Percentiles rank a stretch among this genome's conserved stretches.
Conservation (phyloP, 2,329 filamentous ascomycete genomes). For the Hortaea werneckii region DNA sequence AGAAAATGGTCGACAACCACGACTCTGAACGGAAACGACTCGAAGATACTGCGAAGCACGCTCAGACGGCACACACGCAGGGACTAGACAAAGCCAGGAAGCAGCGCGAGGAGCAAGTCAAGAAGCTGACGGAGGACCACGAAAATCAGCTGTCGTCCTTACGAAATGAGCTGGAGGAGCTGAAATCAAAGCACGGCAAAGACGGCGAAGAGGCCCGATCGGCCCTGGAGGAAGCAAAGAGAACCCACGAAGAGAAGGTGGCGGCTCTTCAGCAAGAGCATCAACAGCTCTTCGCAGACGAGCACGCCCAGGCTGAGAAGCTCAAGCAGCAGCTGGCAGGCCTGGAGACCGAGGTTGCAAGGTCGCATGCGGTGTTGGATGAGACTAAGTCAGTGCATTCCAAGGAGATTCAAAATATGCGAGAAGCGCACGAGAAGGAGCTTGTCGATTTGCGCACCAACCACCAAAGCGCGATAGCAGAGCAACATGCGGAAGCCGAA, state of each 20-base stretch:
- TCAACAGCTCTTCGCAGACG: not conserved
- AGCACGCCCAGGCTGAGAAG: not conserved
- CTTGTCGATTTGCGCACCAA: not conserved
- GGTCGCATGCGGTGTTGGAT: not conserved
- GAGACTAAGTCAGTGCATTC: not conserved
- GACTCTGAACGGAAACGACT: not conserved
- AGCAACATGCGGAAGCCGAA: not conserved
- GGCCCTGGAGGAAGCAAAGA: not conserved
- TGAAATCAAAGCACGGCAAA: not conserved
- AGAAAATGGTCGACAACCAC: slow-evolving; percentile 3
- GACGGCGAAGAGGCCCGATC: not conserved
- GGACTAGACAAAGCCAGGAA: not conserved
- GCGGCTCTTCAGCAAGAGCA: not conserved
- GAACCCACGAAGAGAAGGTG: not conserved
- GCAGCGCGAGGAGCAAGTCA: not conserved
- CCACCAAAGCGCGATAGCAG: not conserved
- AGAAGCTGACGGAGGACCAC: not conserved
- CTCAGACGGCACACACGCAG: not conserved
- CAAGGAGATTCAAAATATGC: not conserved
- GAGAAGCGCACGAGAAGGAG: slow-evolving; percentile 1
- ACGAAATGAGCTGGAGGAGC: not conserved
- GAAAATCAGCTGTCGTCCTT: not conserved
- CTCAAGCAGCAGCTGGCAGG: not conserved
- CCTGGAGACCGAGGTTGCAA: not conserved
- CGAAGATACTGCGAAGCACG: not conserved